A percentile compares a stretch with the other conserved stretches of the same genome.
phyloP scores from a whole-genome alignment of 371 early-diverging fungal genomes.

The Rhizopus arrhizus region DNA sequence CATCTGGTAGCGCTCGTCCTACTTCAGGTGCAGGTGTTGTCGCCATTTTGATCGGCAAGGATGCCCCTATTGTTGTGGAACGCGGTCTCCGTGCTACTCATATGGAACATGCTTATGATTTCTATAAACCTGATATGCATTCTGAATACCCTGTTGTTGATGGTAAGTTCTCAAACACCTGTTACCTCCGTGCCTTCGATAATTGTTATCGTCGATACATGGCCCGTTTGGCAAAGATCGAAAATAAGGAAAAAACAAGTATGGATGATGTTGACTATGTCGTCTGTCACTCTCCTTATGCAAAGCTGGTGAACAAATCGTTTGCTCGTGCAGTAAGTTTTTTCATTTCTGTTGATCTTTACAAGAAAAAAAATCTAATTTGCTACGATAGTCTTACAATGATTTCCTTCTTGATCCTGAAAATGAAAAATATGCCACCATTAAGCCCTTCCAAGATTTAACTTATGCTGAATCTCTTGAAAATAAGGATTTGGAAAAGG shows the following conservation, averaged over 20 bases:
- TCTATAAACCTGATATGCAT: conserved; percentile 96
- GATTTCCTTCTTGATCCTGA: conserved; percentile 85
- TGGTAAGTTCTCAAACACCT: conserved; percentile 89
- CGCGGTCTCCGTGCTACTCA: conserved; percentile 86
- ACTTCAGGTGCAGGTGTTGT: conserved; percentile 96
- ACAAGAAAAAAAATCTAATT: not conserved
- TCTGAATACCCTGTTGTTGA: conserved; percentile 97
- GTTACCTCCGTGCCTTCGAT: conserved; percentile 92
- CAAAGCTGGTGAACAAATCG: conserved; percentile 95
- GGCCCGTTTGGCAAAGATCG: conserved; percentile 65
- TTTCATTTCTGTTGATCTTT: not conserved
- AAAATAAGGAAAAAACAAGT: conserved; percentile 56
- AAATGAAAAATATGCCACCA: conserved; percentile 62
- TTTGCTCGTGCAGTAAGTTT: conserved; percentile 74
- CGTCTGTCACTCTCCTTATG: conserved; percentile 95
- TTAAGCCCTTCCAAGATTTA: conserved; percentile 60
- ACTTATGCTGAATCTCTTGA: conserved; percentile 75
- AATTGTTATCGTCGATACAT: conserved; percentile 84
- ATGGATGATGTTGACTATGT: conserved; percentile 78
- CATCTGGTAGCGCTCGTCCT: conserved; percentile 88
- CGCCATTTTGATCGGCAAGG: conserved; percentile 91
- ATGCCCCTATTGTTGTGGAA: conserved; percentile 94
- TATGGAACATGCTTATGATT: conserved; percentile 97
- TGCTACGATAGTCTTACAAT: conserved; percentile 61
- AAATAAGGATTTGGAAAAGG: conserved; percentile 88